Base-by-base conservation (phyloP, 2,329 filamentous ascomycete genomes). In the Metarhizium brunneum region DNA sequence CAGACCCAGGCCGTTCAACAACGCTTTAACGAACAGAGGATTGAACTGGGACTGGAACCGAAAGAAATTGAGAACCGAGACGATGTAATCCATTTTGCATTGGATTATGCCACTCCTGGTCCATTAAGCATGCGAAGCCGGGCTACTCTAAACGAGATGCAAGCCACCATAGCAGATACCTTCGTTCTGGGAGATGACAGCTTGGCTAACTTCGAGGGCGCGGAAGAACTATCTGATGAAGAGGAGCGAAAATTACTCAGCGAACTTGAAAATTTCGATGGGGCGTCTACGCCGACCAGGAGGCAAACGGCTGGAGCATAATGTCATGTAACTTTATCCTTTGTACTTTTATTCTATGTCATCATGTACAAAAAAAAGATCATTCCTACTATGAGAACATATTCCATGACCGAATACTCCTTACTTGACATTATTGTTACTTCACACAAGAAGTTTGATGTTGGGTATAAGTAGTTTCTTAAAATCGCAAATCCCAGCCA, bases 401-500 rank as follows among this genome's bases (percentile, higher is more conserved):
- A 48, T n/a, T 2, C 13, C 45, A 30, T 6, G 11, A 4, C 13
- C 25, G 6, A 29, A 48, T 14, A 30, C 25, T 13, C 45, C 25
- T 16, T 48, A 6, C 30, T 30, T 30, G 8, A 10, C 4, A 48
- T 14, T 30, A 20, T 30, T 14, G 4, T n/a, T 11, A 14, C 10
- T 48, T 13, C 25, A 48, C 25, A 29, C 40, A 13, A 29, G 13
- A 29, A 11, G 25, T 16, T 20, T 30, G 56, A 53, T 45, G 50
- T 38, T 50, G 50, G 20, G 53, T 54, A 50, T 55, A 51, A 30
- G 30, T 50, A 35, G 29, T 47, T 32, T 52, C 59, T 67, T 77
- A 84, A 63, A 86, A 86, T 38, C 83, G 76, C 64, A 86, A 67
- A 62, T 86, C 83, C 83, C 83, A 86, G 56, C 81, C 90, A 71